Conservation (phyloP, 177 flowering plant genomes). For the Vitis hybrid region DNA sequence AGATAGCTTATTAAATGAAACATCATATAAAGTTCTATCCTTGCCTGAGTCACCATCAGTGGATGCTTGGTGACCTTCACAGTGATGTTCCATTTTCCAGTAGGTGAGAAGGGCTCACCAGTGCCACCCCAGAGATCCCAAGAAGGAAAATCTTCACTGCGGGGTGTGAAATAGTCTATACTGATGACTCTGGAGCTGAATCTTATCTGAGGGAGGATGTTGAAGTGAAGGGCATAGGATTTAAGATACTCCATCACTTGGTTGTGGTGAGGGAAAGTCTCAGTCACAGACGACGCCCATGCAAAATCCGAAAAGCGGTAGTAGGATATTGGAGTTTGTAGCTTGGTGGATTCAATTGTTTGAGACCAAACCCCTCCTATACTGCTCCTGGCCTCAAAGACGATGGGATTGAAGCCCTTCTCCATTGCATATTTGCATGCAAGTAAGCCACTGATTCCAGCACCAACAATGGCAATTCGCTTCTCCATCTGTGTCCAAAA, state of each 20-base stretch:
- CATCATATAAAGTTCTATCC: neutral
- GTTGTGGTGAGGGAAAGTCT: constrained; percentile 29
- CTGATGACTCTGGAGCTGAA: constrained; percentile 35
- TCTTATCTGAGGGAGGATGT: constrained; percentile 25
- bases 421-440: constrained; percentile 47
- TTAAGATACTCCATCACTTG: constrained; percentile 39
- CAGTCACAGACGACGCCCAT: constrained; percentile 40
- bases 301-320: constrained; percentile 51
- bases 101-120: constrained; percentile 26
- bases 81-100: constrained; percentile 39
- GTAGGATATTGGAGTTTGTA: constrained; percentile 35
- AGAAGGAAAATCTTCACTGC: constrained; percentile 16
- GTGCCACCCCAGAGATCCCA: constrained; percentile 44
- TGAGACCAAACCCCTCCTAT: constrained; percentile 53
- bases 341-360: constrained; percentile 43
- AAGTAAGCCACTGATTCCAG: constrained; percentile 52
- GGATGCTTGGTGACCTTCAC: constrained; percentile 20
- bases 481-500: constrained; percentile 15
- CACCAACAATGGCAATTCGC: constrained; percentile 44
- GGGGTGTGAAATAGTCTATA: constrained; percentile 21
- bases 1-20: no score
- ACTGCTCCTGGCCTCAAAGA: constrained; percentile 34
- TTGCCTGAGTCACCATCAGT: constrained; percentile 16
- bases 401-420: constrained; percentile 41
- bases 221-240: constrained; percentile 46